Evolutionary conservation across 352 stramenopile genomes (phyloP), one percentile per base, ranked within the genome.

Genomic region (Pythium utonaiense): DNA sequence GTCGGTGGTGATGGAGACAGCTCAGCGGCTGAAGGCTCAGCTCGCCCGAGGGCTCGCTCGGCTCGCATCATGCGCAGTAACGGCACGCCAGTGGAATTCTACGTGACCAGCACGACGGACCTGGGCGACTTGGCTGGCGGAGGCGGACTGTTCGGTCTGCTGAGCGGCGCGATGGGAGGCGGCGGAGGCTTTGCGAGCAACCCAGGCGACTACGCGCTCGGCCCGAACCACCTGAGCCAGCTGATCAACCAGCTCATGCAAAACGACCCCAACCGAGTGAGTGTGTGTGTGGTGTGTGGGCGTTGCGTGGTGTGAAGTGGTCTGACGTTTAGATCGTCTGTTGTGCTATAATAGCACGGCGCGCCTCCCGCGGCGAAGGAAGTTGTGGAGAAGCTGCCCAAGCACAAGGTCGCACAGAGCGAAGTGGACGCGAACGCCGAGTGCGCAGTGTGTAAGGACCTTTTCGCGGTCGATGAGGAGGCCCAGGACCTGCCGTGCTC

Each of bases 191-290:
- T 90, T 25, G 70, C 75, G 16, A 75, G 80, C 41, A 89, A 91
- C 40, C 64, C 81, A 9, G 83, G 86, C 1, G 86, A 95, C 67
- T 95, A 95, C 45, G 86, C 83, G 4, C 89, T 95, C 58, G 86
- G 86, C 28, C 47, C 60, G 10, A 93, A 88, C 49, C 83, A 93
- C 61, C 78, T 84, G 16, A 67, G 47, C 38, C 91, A 71, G 45
- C 72, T 95, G 24, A 93, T 95, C 53, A 93, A 93, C 60, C 86
- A 95, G 57, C 77, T 95, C 19, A 95, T 95, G 86, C 83, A 93
- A 53, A 93, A 93, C 65, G 86, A 95, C 31, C 72, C 83, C 8
- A 95, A 93, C 59, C 73, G 86, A 64, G 86, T 93, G 79, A 62
- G 76, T 66, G 3, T 5, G 14, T 14, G 14, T 40, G 9, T 40